Conservation (phyloP, 2,329 filamentous ascomycete species). For the Helminthosporium solani region DNA sequence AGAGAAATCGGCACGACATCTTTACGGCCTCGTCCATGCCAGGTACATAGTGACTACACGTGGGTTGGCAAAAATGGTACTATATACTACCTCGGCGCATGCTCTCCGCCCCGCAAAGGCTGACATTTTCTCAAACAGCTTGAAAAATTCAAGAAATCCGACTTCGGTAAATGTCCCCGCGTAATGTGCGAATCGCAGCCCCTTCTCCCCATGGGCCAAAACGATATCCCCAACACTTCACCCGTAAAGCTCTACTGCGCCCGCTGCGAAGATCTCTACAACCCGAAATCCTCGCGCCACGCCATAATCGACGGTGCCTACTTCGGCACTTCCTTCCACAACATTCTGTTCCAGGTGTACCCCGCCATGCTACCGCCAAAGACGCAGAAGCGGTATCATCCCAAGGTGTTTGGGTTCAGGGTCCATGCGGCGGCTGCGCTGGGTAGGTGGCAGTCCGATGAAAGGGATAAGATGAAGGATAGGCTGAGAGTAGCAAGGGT, state of each 20-base stretch:
- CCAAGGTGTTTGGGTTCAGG: slow-evolving; percentile 90
- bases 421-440: slow-evolving; percentile 88
- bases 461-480: slow-evolving; percentile 78
- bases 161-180: slow-evolving; percentile 97
- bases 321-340: slow-evolving; percentile 97
- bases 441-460: slow-evolving; percentile 83
- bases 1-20: slow-evolving; percentile 91
- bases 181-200: slow-evolving; percentile 94
- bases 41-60: slow-evolving; percentile 95
- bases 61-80: slow-evolving; percentile 95
- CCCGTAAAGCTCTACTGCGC: slow-evolving; percentile 97
- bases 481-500: slow-evolving; percentile 68
- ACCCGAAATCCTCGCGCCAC: slow-evolving; percentile 95
- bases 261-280: slow-evolving; percentile 97
- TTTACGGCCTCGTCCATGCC: slow-evolving; percentile 95
- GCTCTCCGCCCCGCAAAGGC: background rate
- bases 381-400: slow-evolving; percentile 80
- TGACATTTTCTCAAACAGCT: slow-evolving; percentile 61
- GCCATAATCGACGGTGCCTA: slow-evolving; percentile 95
- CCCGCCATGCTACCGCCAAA: slow-evolving; percentile 85
- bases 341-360: slow-evolving; percentile 98
- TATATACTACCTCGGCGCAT: background rate
- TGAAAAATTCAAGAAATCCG: slow-evolving; percentile 97
- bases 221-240: slow-evolving; percentile 82
- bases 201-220: slow-evolving; percentile 90